Base-by-base conservation (phyloP, 768 basidiomycete species). In the Rhodotorula paludigena region DNA sequence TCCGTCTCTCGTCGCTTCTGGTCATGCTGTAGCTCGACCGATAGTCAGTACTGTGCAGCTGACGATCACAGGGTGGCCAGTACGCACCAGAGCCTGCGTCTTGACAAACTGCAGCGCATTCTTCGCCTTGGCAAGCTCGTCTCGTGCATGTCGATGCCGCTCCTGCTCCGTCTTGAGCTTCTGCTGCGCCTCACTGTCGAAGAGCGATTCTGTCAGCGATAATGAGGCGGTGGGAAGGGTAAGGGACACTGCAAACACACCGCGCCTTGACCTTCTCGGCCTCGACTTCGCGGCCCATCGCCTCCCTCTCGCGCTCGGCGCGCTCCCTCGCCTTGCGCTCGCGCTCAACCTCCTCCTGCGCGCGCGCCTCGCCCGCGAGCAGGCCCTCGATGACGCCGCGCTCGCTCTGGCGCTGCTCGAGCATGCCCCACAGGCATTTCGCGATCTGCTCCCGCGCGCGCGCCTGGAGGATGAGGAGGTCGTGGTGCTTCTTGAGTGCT, bases 1-100 rank as follows among this genome's bases (percentile, higher is more conserved):
- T 68, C 61, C 44, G 42, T 21, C 47, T 68, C 66, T n/a, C 66
- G 60, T 23, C 66, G 66, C 47, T 68, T 68, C 16, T 44, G 61
- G 49, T 68, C 66, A 39, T 63, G 61, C 66, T 68, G 61, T 21
- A 14, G 15, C 2, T 1, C 8, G 32, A 21, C 16, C 1, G 25
- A 33, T 32, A 20, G 9, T 30, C 25, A 35, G 63, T 30, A 3
- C 33, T 23, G 11, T 12, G 23, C 30, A 15, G 10, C 18, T 1
- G 3, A 28, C 15, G 30, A 45, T 35, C 3, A 2, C 21, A 14
- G 9, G 38, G 18, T 20, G n/a, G 32, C 15, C 21, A 20, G 23
- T 3, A 54, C 66, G 33, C 30, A 63, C 66, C 3, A 39, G 30
- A 5, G 66, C 49, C 56, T 68, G 66, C 38, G 66, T 68, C 61